Evolutionary conservation across 495 filamentous ascomycete genomes (phyloP), one percentile per base, ranked within the genome.

Genomic region (Paragyromitra xinjiangensis): DNA sequence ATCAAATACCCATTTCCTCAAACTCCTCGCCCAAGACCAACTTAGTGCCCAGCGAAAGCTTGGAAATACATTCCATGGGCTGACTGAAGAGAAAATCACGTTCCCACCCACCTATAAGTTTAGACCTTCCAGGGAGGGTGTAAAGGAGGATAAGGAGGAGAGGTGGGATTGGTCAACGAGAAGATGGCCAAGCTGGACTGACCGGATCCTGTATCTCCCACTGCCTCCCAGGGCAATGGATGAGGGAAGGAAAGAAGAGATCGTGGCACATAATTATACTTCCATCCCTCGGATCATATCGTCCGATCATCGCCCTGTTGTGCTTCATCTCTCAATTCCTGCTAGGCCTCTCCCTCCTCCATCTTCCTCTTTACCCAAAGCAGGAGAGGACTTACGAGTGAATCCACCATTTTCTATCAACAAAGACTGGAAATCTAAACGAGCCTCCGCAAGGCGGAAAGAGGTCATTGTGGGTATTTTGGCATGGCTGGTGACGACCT

Each of bases 71-170:
- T 86, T 94, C 48, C 93, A 98, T 61, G 91, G 92, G 26, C 83
- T 99, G 7, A 82, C 83, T 4, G 95, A 99, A 84, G 89, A 90
- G 2, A 84, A 88, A 0, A 89, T 98, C 71, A 81, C 84, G 5
- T 99, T 98, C 80, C 93, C 93, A 2, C 95, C 95, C 9, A 98
- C 95, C 0, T 99, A 99, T 85, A 99, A 99, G 83, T 94, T 90
- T 81, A 77, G 69, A 6, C 81, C 85, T 42, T 83, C 42, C 77
- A 87, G 62, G 86, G 87, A 29, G 86, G 86, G 64, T 71, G 86
- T 4, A 82, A 77, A 77, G 59, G 82, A 85, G 67, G 65, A 70
- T 2, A 81, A 83, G 29, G 83, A 83, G 55, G 85, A 89, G 11
- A 84, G 87, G 16, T 97, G 93, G 93, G 83, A 87, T 24, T 96